Conservation (phyloP, 805 yeast genomes). For the Barnettozyma sp. region DNA sequence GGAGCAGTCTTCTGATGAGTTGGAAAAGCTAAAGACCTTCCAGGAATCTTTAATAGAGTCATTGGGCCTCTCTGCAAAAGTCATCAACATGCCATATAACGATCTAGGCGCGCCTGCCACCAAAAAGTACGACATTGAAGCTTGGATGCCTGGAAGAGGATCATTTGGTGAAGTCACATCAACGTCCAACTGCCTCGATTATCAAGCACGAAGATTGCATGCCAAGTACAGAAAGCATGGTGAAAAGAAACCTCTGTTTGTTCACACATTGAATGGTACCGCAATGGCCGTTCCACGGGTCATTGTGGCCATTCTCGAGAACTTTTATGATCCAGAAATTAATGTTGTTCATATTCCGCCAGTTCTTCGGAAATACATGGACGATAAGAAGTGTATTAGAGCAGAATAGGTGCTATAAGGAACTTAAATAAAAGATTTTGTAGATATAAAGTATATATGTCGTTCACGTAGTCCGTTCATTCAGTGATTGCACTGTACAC, state of each 20-base stretch:
- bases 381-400: constrained; percentile 33
- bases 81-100: constrained; percentile 80
- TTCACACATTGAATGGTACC: constrained; percentile 88
- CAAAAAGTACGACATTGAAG: constrained; percentile 89
- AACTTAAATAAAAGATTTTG: too few species aligned
- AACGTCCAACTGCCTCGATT: constrained; percentile 87
- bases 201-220: constrained; percentile 77
- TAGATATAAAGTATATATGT: too few species aligned
- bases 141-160: constrained; percentile 97
- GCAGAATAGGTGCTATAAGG: constrained; percentile 1
- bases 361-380: constrained; percentile 67
- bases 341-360: constrained; percentile 57
- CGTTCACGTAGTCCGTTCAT: too few species aligned
- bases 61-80: constrained; percentile 74
- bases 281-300: constrained; percentile 94
- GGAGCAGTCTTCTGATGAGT: constrained; percentile 40
- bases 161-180: constrained; percentile 90
- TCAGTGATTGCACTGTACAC: too few species aligned
- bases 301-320: constrained; percentile 84
- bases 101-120: constrained; percentile 93
- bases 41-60: constrained; percentile 59
- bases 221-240: constrained; percentile 43
- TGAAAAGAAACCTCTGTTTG: constrained; percentile 37
- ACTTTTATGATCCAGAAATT: constrained; percentile 56
- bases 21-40: constrained; percentile 53